phyloP scores from a whole-genome alignment of 2,329 filamentous ascomycete species.

The Pseudogymnoascus sp. region DNA sequence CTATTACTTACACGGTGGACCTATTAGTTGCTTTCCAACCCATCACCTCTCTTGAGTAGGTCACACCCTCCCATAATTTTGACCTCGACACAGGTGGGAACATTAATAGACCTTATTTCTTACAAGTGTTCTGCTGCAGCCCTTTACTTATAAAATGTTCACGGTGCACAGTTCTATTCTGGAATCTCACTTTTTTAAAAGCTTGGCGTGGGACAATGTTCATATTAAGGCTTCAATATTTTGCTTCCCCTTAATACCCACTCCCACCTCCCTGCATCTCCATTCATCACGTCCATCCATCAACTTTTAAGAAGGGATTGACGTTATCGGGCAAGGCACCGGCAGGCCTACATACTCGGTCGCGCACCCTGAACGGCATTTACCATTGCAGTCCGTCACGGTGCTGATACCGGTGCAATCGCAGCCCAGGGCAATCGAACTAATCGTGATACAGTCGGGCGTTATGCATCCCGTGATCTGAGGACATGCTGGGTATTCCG shows the following conservation, averaged over 20 bases:
- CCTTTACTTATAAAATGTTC: background rate
- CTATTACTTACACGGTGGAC: too few relatives aligned
- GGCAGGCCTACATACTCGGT: background rate
- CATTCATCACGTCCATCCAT: background rate
- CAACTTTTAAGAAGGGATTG: background rate
- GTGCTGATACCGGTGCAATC: background rate
- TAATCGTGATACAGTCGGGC: background rate
- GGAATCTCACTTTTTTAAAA: too few relatives aligned
- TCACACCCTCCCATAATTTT: too few relatives aligned
- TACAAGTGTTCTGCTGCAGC: background rate
- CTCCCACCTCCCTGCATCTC: background rate
- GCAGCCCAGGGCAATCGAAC: background rate
- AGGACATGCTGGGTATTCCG: background rate
- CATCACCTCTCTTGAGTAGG: too few relatives aligned
- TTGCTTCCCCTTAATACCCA: background rate
- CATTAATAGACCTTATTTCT: too few relatives aligned
- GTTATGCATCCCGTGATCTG: background rate
- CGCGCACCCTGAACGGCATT: background rate
- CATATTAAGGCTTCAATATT: background rate
- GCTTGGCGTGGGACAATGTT: background rate
- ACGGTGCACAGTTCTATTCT: too few relatives aligned
- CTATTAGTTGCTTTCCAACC: too few relatives aligned
- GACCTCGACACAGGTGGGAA: too few relatives aligned
- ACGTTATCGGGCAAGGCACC: background rate
- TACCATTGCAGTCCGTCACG: background rate